Base-by-base conservation (phyloP, 1,139 yeast genomes). In the Zygotorulaspora mrakii region DNA sequence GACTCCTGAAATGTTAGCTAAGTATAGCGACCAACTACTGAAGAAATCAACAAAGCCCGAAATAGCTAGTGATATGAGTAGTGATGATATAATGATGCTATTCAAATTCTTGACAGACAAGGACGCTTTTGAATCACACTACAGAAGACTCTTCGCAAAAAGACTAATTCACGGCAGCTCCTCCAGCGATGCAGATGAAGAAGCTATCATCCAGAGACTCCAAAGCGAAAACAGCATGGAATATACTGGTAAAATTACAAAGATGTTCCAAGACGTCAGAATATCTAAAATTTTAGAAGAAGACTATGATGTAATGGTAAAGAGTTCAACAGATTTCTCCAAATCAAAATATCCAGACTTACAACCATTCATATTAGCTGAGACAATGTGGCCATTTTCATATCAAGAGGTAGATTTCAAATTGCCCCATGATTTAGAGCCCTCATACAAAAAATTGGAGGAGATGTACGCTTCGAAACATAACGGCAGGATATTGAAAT, bases 261-360 rank as follows among this genome's bases (percentile, higher is more conserved):
- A 89, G 55, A 94, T 94, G 99, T 89, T 94, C 65, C 86, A 85
- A 59, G 98, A 94, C 65, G 87, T 94, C 73, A 77, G 84, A 54
- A 78, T 94, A 3, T 87, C 96, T 0, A 79, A 78, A 47, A 94
- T 87, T 47, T 72, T 91, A 62, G 87, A 83, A 54, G 61, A 65
- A 13, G 72, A 74, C 45, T 87, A 88, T 59, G 79, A 74, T 55
- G 77, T 75, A 20, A 70, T 70, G 39, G 64, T 75, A 32, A 62
- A 67, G 33, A 59, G 61, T 34, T 62, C 62, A 5, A 56, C 59
- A 2, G 58, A 54, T 17, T 60, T 59, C 39, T 43, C 65, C 3
- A 59, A 67, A 43, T 57, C 64, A 6, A 61, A 68, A 33, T 73
- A 76, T 21, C 74, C 78, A 42, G 85, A 79, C 54, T 82, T 86